Evolutionary conservation across 1,284 basidiomycete species (phyloP).

Genomic region (Phylloporus sp.): DNA sequence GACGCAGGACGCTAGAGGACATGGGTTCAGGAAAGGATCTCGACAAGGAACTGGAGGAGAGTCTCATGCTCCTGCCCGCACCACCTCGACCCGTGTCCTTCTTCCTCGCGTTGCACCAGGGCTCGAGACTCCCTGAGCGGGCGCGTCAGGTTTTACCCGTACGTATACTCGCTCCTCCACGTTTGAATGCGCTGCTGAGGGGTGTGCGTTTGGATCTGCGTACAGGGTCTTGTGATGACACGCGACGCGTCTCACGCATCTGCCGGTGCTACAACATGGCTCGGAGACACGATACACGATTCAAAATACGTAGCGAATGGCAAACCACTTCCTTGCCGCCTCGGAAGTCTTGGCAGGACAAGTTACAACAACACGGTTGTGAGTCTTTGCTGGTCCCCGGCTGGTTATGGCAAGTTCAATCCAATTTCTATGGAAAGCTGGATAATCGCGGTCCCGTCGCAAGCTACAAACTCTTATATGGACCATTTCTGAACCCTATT

Average conservation of each 20-base stretch:
- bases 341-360: no score
- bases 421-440: no score
- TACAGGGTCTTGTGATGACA: constrained; percentile 51
- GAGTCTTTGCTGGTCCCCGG: no score
- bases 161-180: constrained; percentile 23
- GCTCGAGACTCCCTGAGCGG: constrained; percentile 58
- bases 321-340: no score
- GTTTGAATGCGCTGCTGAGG: no score
- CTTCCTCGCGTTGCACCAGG: constrained; percentile 36
- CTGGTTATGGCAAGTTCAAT: no score
- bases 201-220: neutral
- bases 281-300: no score
- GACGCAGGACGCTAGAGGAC: constrained; percentile 27
- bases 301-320: no score
- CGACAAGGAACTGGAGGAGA: constrained; percentile 43
- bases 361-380: no score
- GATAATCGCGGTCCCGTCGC: no score
- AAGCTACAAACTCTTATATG: no score
- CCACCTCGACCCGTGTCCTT: constrained; percentile 52
- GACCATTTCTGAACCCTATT: no score
- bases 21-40: constrained; percentile 30
- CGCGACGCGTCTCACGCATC: constrained; percentile 65
- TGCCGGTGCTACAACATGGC: constrained; percentile 27
- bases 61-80: constrained; percentile 54
- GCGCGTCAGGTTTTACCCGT: constrained; percentile 66